Evolutionary conservation across 2,329 filamentous ascomycete species (phyloP).

Genomic region (Claviceps arundinis): DNA sequence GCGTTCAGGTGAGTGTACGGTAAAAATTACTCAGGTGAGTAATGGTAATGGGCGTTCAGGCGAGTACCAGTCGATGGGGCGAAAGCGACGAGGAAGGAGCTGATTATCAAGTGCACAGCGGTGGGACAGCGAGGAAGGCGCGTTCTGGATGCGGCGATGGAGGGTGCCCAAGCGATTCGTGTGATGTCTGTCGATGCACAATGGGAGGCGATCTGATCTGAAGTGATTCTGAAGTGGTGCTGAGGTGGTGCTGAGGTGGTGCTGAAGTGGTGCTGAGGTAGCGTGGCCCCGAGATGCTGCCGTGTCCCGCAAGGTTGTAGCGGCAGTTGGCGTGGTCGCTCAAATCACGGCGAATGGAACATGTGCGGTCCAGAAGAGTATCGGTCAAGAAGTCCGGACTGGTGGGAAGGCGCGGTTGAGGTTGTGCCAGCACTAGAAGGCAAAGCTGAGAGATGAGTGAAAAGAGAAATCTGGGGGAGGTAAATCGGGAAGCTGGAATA

Average conservation of each 20-base stretch:
- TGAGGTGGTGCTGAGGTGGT: background rate
- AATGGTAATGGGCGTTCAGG: too few relatives aligned
- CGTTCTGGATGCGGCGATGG: background rate
- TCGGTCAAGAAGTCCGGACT: background rate
- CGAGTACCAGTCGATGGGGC: too few relatives aligned
- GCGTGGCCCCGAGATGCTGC: constrained; percentile 1
- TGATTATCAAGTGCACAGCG: background rate
- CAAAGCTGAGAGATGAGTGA: background rate
- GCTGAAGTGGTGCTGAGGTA: background rate
- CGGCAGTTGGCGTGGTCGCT: background rate
- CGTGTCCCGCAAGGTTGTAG: background rate
- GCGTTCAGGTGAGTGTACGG: too few relatives aligned
- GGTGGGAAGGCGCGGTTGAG: background rate
- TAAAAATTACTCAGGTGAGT: too few relatives aligned
- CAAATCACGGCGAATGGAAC: background rate
- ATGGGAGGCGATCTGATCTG: background rate
- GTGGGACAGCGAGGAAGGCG: background rate
- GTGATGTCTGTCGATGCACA: background rate
- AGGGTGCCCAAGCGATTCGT: background rate
- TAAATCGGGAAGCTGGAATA: background rate
- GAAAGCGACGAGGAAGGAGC: background rate
- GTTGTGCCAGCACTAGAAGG: background rate
- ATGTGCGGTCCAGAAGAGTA: background rate
- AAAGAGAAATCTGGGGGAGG: background rate
- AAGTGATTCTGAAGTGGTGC: background rate